phyloP scores from a whole-genome alignment of 2,329 filamentous ascomycete species.

The Cryphonectria parasitica region DNA sequence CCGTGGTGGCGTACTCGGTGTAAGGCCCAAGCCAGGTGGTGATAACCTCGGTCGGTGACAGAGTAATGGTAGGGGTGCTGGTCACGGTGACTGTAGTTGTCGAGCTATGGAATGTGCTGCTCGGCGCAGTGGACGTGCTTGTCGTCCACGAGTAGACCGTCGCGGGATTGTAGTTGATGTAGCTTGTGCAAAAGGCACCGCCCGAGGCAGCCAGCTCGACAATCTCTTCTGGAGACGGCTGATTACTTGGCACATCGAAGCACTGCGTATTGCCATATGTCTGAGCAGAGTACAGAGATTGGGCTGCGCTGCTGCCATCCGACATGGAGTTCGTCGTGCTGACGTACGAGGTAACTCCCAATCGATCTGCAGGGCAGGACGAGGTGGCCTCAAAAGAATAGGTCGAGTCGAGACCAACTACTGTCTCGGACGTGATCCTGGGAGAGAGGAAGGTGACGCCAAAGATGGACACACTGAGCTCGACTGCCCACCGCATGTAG shows the following conservation, averaged over 20 bases:
- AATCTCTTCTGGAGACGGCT: conserved; percentile 1
- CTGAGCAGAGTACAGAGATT: background rate
- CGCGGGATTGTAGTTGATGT: conserved; percentile 6
- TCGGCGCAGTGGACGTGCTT: background rate
- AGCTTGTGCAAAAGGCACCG: background rate
- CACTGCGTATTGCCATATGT: background rate
- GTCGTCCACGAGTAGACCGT: background rate
- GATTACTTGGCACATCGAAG: conserved; percentile 4
- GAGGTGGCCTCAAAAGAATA: background rate
- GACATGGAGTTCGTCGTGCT: conserved; percentile 4
- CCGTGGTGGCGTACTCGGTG: background rate
- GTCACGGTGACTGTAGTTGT: background rate
- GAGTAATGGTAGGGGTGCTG: background rate
- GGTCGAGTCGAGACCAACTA: conserved; percentile 4
- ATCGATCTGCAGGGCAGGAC: background rate
- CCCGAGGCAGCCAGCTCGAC: background rate
- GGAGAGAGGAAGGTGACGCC: background rate
- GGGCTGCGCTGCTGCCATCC: background rate
- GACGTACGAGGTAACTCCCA: conserved; percentile 10
- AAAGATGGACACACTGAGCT: background rate
- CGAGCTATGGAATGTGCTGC: background rate
- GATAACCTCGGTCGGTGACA: background rate
- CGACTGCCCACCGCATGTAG: conserved; percentile 3
- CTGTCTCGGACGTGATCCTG: conserved; percentile 1
- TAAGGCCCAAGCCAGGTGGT: background rate